Base-by-base conservation (phyloP, 176 grass and related monocot species). In the Urochloa ruziziensis region DNA sequence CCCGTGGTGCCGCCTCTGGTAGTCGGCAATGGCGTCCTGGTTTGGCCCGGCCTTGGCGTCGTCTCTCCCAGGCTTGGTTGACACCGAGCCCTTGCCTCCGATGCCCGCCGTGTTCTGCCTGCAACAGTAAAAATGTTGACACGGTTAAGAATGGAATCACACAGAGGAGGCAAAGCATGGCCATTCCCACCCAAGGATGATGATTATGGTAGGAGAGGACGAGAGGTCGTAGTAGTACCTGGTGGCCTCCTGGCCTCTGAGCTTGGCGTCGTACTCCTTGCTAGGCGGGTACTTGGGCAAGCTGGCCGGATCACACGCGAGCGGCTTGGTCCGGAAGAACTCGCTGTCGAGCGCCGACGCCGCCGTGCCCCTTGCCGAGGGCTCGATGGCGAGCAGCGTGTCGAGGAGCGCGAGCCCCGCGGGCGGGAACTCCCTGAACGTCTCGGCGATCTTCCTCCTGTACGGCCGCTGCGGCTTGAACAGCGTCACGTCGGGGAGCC, bases 201-300 rank as follows among this genome's bases (percentile, higher is more conserved):
- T n/a, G n/a, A n/a, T n/a, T n/a, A n/a, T n/a, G n/a, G n/a, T n/a
- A n/a, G n/a, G n/a, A n/a, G n/a, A n/a, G n/a, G n/a, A n/a, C n/a
- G n/a, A n/a, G n/a, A n/a, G n/a, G n/a, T n/a, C n/a, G n/a, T n/a
- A n/a, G n/a, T n/a, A n/a, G 57, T 73, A 91, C 92, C 89, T 84
- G 62, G 15, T 69, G 58, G 76, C 81, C 68, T 88, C 89, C 64
- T 91, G 82, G 54, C 84, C 86, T 6, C 89, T 86, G 39, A 91
- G 89, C 67, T 89, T 94, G 78, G 86, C 89, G 63, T 94, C 92
- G 87, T 87, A 89, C 86, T 91, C 92, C 80, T 94, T 94, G 84
- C 89, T 87, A 27, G 92, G 92, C 3, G 92, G 89, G 69, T 85
- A 82, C 87, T 91, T 94, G 57, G 92, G 92, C 77, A 91, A 78